phyloP scores from a whole-genome alignment of 148 eudicot species.

The Rhododendron mucronatum region DNA sequence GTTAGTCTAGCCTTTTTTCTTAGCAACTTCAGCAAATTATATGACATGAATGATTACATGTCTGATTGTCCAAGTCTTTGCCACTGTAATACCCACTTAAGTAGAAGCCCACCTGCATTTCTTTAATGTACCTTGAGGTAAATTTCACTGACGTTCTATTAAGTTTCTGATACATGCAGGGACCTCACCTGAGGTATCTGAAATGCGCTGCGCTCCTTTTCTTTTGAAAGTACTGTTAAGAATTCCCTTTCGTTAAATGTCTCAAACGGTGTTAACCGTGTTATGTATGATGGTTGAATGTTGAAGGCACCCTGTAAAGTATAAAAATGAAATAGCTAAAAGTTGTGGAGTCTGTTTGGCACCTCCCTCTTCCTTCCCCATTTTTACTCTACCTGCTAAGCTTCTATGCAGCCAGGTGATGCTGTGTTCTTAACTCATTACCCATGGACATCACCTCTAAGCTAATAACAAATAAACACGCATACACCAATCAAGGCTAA shows the following conservation, averaged over 20 bases:
- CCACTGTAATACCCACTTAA: neutral
- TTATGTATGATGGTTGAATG: neutral
- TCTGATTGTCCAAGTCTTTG: neutral
- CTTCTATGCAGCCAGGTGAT: neutral
- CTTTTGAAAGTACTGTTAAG: neutral
- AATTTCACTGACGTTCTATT: neutral
- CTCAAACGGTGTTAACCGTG: neutral
- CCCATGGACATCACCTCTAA: neutral
- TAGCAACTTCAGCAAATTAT: neutral
- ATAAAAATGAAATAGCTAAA: neutral
- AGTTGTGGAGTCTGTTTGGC: neutral
- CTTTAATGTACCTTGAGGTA: neutral
- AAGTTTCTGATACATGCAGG: neutral
- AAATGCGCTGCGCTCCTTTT: neutral
- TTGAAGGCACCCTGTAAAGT: neutral
- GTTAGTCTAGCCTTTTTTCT: slow-evolving; percentile 23
- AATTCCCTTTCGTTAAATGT: neutral
- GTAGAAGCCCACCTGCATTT: neutral
- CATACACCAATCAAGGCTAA: neutral
- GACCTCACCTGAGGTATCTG: neutral
- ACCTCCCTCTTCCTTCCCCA: neutral
- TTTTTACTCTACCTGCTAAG: neutral
- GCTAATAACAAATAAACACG: neutral
- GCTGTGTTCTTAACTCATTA: neutral
- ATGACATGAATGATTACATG: neutral